phyloP scores from a whole-genome alignment of 805 yeast species.

The Candida jianshihensis region DNA sequence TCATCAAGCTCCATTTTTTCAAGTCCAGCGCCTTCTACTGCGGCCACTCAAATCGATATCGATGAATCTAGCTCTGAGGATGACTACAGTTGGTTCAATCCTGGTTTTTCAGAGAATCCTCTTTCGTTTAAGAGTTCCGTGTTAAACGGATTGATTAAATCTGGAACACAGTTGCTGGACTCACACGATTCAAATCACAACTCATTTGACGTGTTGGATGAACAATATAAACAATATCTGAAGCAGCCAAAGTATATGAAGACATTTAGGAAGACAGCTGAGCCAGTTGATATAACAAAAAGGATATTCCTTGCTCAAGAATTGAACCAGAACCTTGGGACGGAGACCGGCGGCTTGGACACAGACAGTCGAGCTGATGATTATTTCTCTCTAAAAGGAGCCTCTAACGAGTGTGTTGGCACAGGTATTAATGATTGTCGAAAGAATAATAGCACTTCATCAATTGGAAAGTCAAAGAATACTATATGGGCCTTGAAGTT shows the following conservation, averaged over 20 bases:
- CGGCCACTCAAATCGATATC: too few relatives aligned
- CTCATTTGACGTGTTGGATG: slow-evolving; percentile 18
- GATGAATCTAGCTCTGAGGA: slow-evolving; percentile 14
- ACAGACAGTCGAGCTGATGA: too few relatives aligned
- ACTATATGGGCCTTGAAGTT: slow-evolving; percentile 75
- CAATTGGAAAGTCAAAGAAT: slow-evolving; percentile 4
- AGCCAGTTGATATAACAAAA: slow-evolving; percentile 39
- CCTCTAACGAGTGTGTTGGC: too few relatives aligned
- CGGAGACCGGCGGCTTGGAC: too few relatives aligned
- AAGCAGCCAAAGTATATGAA: slow-evolving; percentile 51
- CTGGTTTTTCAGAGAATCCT: slow-evolving; percentile 12
- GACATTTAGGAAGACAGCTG: slow-evolving; percentile 38
- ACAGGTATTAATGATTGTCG: too few relatives aligned
- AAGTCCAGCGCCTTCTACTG: background rate
- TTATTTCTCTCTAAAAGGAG: too few relatives aligned
- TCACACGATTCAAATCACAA: slow-evolving; percentile 9
- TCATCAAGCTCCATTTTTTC: background rate
- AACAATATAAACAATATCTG: slow-evolving; percentile 34
- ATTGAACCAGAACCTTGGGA: slow-evolving; percentile 24
- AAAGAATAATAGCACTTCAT: too few relatives aligned
- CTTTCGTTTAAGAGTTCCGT: too few relatives aligned
- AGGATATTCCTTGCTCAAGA: slow-evolving; percentile 65
- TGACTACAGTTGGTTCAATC: slow-evolving; percentile 8
- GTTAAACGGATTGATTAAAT: background rate
- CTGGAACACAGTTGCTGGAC: too few relatives aligned